phyloP scores from a whole-genome alignment of 2,329 filamentous ascomycete genomes.

The Keithomyces neogunnii region DNA sequence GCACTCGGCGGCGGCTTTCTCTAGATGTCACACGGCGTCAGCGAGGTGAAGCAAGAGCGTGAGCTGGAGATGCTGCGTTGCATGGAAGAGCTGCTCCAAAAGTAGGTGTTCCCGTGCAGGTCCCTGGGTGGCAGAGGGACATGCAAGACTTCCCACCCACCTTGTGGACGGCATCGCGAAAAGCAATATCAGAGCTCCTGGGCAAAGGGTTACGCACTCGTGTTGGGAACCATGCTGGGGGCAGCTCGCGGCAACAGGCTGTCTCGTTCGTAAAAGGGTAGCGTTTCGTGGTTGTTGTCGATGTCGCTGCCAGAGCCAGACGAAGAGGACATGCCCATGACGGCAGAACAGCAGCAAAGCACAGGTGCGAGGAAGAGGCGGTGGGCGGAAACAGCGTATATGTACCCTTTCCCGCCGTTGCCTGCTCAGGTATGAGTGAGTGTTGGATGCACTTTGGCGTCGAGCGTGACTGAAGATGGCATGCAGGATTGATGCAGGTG shows the following conservation, averaged over 20 bases:
- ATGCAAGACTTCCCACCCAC: conserved; percentile 4
- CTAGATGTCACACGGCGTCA: conserved; percentile 13
- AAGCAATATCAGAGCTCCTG: not conserved
- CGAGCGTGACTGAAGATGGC: not conserved
- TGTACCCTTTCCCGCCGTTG: not conserved
- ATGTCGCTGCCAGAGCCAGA: conserved; percentile 15
- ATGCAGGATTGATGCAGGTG: not conserved
- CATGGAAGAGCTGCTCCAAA: not conserved
- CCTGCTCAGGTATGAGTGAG: not conserved
- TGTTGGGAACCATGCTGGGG: conserved; percentile 25
- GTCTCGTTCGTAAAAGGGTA: conserved; percentile 22
- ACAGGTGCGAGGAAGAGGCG: conserved; percentile 14
- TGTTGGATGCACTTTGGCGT: not conserved
- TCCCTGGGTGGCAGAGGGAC: not conserved
- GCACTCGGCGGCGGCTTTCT: conserved; percentile 55
- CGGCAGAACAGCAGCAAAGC: conserved; percentile 10
- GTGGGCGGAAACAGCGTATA: conserved; percentile 2
- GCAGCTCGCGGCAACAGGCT: conserved; percentile 15
- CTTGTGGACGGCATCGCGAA: not conserved
- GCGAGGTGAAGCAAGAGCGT: not conserved
- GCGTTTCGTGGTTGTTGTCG: conserved; percentile 16
- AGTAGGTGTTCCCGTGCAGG: no score
- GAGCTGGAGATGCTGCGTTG: no score
- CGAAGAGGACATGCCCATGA: conserved; percentile 11
- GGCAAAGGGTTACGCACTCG: conserved; percentile 16